These are phyloP conservation scores for Plasmodium gonderi DNA, from an alignment of 169 alveolate genomes.

Conservation along the genomic window DNA sequence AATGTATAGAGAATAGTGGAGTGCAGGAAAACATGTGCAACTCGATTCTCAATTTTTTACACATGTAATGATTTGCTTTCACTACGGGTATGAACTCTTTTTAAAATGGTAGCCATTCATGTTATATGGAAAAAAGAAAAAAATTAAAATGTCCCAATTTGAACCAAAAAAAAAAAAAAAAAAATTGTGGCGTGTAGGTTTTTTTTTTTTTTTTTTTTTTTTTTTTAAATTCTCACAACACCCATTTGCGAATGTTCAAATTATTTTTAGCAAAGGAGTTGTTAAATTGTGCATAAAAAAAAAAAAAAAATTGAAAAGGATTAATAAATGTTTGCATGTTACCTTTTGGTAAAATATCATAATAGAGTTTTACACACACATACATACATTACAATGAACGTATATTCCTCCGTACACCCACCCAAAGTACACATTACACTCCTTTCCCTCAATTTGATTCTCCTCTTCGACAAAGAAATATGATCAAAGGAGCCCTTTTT, in stretches of 20 bases:
- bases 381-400: neutral
- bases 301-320: neutral
- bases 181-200: neutral
- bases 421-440: too few species aligned
- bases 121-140: neutral
- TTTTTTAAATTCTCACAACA: neutral
- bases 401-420: neutral
- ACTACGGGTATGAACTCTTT: neutral
- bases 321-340: neutral
- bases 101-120: neutral
- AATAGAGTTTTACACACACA: neutral
- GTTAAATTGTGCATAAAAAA: neutral
- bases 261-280: neutral
- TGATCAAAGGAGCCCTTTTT: neutral
- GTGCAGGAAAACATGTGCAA: neutral
- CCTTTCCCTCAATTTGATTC: too few species aligned
- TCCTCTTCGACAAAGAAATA: neutral
- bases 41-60: neutral
- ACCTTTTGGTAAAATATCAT: neutral
- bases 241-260: neutral
- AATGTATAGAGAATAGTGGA: neutral
- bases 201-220: neutral
- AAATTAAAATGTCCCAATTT: neutral
- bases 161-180: neutral
- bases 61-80: neutral